Conservation (phyloP, 257 asterid species). For the Forsythia suspensa region DNA sequence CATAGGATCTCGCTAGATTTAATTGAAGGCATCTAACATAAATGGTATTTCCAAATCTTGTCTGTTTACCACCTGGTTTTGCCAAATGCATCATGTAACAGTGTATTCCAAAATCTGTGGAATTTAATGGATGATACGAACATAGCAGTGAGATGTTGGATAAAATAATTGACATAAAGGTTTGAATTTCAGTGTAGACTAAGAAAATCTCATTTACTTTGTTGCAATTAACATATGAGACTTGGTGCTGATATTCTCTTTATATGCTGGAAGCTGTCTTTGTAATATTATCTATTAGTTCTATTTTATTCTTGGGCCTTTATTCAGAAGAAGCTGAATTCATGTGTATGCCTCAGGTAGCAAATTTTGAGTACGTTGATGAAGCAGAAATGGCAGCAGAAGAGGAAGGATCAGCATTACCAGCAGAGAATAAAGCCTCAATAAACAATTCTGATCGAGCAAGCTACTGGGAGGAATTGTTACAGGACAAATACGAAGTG, state of each 20-base stretch:
- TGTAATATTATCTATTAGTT: not conserved
- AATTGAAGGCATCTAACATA: too few relatives aligned
- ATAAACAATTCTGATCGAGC: slow-evolving; percentile 68
- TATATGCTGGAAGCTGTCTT: not conserved
- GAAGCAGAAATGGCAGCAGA: slow-evolving; percentile 72
- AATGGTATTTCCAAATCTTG: too few relatives aligned
- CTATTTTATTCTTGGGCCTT: not conserved
- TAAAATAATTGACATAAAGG: not conserved
- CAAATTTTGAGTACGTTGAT: slow-evolving; percentile 87
- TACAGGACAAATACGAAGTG: slow-evolving; percentile 81
- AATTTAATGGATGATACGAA: not conserved
- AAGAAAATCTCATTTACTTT: not conserved
- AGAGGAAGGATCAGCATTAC: slow-evolving; percentile 62
- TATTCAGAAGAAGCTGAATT: slow-evolving; percentile 15
- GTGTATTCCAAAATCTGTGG: not conserved
- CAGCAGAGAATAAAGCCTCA: slow-evolving; percentile 58
- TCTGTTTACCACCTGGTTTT: not conserved
- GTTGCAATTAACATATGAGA: not conserved
- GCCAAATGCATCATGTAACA: not conserved
- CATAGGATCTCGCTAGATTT: too few relatives aligned
- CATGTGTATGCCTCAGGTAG: slow-evolving; percentile 60
- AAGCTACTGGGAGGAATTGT: slow-evolving; percentile 85
- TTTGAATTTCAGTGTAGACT: not conserved
- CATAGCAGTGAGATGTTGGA: not conserved
- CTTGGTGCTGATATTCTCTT: not conserved